phyloP scores from a whole-genome alignment of 805 yeast species.

The Lipomyces spencermartinsiae region DNA sequence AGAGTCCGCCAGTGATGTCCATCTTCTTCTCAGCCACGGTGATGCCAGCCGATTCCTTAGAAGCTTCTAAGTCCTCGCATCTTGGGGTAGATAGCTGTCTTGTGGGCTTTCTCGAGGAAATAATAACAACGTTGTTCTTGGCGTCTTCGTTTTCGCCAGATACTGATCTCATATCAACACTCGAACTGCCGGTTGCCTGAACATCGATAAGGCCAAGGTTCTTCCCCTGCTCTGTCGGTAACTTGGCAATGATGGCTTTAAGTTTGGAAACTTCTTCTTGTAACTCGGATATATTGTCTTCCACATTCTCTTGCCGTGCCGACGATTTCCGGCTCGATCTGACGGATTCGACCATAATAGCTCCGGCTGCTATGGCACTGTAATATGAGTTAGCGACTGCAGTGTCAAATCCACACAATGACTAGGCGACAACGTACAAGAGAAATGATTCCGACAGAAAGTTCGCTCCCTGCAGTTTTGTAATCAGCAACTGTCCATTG shows the following conservation, averaged over 20 bases:
- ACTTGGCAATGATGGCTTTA: conserved; percentile 14
- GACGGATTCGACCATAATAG: conserved; percentile 72
- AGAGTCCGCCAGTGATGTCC: background rate
- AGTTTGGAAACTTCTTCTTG: conserved; percentile 73
- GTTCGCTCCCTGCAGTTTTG: conserved; percentile 62
- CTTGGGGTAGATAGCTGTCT: background rate
- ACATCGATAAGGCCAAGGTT: background rate
- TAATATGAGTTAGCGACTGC: background rate
- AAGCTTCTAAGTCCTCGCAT: background rate
- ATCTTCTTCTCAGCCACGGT: background rate
- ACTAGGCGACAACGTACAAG: conserved; percentile 50
- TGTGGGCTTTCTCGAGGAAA: background rate
- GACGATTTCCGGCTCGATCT: conserved; percentile 70
- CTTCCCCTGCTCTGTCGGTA: conserved; percentile 20
- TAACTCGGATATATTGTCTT: conserved; percentile 72
- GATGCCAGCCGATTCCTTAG: background rate
- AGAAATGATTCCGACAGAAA: conserved; percentile 78
- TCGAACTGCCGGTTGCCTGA: background rate
- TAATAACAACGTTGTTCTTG: background rate
- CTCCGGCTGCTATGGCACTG: conserved; percentile 72
- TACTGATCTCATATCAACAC: background rate
- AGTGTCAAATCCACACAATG: background rate
- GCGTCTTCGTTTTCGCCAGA: background rate
- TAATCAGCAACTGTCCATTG: background rate
- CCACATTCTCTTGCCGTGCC: conserved; percentile 65